Percentiles rank a stretch among this genome's conserved stretches.
Conservation (phyloP, 768 basidiomycete species). For the Pleurotus platypus region DNA sequence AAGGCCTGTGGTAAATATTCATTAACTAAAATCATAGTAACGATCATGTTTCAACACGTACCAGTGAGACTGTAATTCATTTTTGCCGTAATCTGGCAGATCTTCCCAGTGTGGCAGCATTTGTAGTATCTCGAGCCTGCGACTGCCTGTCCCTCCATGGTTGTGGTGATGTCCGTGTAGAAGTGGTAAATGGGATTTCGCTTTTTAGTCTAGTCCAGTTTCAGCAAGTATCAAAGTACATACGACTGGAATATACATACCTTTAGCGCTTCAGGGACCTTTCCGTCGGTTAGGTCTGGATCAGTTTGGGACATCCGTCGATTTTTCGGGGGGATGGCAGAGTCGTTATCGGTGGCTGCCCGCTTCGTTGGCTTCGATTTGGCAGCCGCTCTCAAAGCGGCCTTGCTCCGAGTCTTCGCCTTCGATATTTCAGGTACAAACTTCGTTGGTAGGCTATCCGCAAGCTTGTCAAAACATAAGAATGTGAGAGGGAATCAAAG, state of each 20-base stretch:
- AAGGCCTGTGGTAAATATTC: background rate
- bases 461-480: too few relatives aligned
- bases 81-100: constrained; percentile 12
- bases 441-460: too few relatives aligned
- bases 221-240: background rate
- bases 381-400: too few relatives aligned
- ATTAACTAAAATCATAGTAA: too few relatives aligned
- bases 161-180: constrained; percentile 9
- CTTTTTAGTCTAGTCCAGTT: background rate
- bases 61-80: constrained; percentile 17
- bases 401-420: background rate
- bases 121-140: constrained; percentile 14
- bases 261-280: too few relatives aligned
- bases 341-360: too few relatives aligned
- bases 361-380: too few relatives aligned
- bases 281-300: too few relatives aligned
- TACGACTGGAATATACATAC: too few relatives aligned
- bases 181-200: constrained; percentile 13
- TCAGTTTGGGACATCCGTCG: background rate
- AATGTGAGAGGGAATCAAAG: too few relatives aligned
- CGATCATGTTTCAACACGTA: constrained; percentile 1
- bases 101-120: constrained; percentile 15
- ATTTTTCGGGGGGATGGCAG: background rate
- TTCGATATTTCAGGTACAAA: too few relatives aligned
- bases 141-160: too few relatives aligned